Conservation (phyloP, 352 stramenopile genomes). For the Pythium volutum region DNA sequence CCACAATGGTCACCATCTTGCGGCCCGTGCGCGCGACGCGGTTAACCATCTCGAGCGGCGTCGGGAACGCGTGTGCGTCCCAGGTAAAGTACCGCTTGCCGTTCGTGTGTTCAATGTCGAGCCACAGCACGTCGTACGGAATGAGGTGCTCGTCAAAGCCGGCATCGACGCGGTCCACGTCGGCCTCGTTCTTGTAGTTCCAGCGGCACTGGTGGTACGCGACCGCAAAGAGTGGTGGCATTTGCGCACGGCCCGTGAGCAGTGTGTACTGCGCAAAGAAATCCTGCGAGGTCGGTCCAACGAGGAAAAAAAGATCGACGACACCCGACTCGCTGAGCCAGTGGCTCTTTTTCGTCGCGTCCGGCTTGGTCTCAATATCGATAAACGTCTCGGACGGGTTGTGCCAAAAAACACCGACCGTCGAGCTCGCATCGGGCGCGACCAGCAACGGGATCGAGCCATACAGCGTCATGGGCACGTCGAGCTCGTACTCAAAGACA, state of each 20-base stretch:
- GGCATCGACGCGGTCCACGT: conserved; percentile 87
- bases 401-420: conserved; percentile 97
- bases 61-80: conserved; percentile 95
- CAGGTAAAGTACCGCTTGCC: conserved; percentile 98
- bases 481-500: conserved; percentile 99
- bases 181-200: conserved; percentile 99
- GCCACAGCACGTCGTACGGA: conserved; percentile 99
- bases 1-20: conserved; percentile 99
- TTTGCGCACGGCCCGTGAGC: conserved; percentile 89
- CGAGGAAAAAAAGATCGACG: conserved; percentile 96
- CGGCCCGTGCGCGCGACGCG: conserved; percentile 87
- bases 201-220: conserved; percentile 99
- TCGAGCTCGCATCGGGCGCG: conserved; percentile 61
- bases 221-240: conserved; percentile 96
- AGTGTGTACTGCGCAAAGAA: conserved; percentile 92
- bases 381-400: conserved; percentile 99
- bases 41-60: conserved; percentile 94
- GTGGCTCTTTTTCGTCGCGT: conserved; percentile 71
- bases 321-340: conserved; percentile 96
- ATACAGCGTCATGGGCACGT: conserved; percentile 99
- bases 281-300: conserved; percentile 76
- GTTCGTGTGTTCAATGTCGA: conserved; percentile 99
- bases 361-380: conserved; percentile 85
- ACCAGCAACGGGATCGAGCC: conserved; percentile 81
- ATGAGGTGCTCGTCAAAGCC: conserved; percentile 97